These are phyloP conservation scores for Cladosporium sp. DNA, from an alignment of 2,329 filamentous ascomycete genomes.

Conservation along the genomic window DNA sequence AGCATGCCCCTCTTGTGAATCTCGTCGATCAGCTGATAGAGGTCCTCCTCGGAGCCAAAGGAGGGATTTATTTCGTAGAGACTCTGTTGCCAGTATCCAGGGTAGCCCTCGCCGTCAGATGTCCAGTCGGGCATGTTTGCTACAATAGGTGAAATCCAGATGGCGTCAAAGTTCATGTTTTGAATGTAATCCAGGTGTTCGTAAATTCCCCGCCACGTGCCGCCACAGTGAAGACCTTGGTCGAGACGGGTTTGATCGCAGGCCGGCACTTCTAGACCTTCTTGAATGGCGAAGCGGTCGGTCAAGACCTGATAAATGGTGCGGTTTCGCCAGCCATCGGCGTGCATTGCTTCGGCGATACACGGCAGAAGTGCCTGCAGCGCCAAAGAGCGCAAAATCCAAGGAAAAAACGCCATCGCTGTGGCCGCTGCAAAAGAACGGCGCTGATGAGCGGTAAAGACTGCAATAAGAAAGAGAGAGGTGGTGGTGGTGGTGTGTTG, in stretches of 20 bases:
- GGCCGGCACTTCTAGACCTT: slow-evolving; percentile 46
- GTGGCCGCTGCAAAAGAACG: neutral
- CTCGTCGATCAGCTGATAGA: slow-evolving; percentile 42
- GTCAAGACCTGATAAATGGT: slow-evolving; percentile 62
- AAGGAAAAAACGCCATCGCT: slow-evolving; percentile 13
- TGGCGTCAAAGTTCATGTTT: slow-evolving; percentile 43
- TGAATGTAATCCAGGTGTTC: slow-evolving; percentile 44
- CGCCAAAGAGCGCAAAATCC: slow-evolving; percentile 3
- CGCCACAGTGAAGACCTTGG: slow-evolving; percentile 37
- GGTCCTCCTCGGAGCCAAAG: slow-evolving; percentile 45
- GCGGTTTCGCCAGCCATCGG: slow-evolving; percentile 51
- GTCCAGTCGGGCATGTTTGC: slow-evolving; percentile 30
- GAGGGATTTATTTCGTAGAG: slow-evolving; percentile 46
- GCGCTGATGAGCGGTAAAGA: neutral
- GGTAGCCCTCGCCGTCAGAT: slow-evolving; percentile 39
- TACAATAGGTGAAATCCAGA: slow-evolving; percentile 40
- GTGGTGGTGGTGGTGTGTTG: neutral
- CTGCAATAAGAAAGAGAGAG: neutral
- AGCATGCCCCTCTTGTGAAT: slow-evolving; percentile 46
- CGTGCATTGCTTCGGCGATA: slow-evolving; percentile 1
- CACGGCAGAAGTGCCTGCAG: slow-evolving; percentile 8
- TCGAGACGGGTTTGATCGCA: slow-evolving; percentile 40
- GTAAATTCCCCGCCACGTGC: slow-evolving; percentile 41
- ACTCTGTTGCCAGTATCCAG: slow-evolving; percentile 47
- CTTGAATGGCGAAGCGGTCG: slow-evolving; percentile 55